Conservation (phyloP, 352 stramenopile species). For the Phytopythium litorale region DNA sequence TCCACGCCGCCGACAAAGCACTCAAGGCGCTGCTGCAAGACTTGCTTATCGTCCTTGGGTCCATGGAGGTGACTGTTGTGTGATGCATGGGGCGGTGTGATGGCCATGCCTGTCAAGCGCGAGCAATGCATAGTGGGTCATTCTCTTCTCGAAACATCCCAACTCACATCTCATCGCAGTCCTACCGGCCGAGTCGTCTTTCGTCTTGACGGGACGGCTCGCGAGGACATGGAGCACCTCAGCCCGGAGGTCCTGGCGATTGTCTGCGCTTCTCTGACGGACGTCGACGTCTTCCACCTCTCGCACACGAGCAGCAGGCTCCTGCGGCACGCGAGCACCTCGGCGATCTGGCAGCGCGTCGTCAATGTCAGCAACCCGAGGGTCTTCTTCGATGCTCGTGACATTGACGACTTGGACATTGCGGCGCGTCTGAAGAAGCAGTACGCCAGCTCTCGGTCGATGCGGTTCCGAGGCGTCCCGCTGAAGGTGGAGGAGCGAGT, state of each 20-base stretch:
- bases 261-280: slow-evolving; percentile 11
- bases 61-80: too few relatives aligned
- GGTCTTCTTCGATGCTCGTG: neutral
- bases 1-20: too few relatives aligned
- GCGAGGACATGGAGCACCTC: slow-evolving; percentile 8
- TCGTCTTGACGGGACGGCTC: too few relatives aligned
- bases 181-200: too few relatives aligned
- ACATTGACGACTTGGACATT: neutral
- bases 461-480: neutral
- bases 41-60: too few relatives aligned
- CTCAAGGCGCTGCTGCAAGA: too few relatives aligned
- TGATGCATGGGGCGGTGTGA: too few relatives aligned
- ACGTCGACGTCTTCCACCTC: slow-evolving; percentile 10
- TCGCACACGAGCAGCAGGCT: slow-evolving; percentile 13
- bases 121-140: too few relatives aligned
- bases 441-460: neutral
- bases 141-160: too few relatives aligned
- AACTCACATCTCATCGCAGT: too few relatives aligned
- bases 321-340: neutral
- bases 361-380: neutral
- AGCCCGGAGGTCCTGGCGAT: slow-evolving; percentile 5
- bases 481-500: neutral
- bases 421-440: neutral
- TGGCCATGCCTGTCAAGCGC: too few relatives aligned
- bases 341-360: slow-evolving; percentile 5